phyloP scores from a whole-genome alignment of 2,329 filamentous ascomycete species.

The Pseudogymnoascus sp. region DNA sequence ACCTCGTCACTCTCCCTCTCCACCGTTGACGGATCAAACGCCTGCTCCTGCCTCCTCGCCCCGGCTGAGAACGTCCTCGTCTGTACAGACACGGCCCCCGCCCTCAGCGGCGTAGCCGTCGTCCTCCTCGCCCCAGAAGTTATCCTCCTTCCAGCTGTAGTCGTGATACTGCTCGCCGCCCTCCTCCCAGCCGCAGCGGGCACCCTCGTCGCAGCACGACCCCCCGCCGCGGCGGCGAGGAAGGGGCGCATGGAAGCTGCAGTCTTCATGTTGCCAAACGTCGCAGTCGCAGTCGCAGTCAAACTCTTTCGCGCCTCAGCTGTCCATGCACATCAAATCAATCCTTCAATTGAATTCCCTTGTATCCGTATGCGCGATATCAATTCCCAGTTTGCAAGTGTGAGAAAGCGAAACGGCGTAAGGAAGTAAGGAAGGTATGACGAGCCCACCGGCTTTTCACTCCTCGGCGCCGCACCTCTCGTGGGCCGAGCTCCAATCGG shows the following conservation, averaged over 20 bases:
- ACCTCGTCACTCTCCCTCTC: constrained; percentile 91
- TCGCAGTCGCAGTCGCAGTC: background rate
- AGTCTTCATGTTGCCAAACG: background rate
- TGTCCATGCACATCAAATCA: background rate
- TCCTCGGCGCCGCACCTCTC: background rate
- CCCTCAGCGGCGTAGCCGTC: background rate
- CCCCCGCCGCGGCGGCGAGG: background rate
- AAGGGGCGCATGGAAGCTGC: background rate
- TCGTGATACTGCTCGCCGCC: background rate
- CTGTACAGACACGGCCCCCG: background rate
- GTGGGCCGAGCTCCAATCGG: constrained; percentile 6
- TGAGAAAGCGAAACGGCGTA: too few species aligned
- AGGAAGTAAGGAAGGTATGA: background rate
- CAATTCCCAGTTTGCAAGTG: too few species aligned
- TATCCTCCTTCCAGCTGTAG: background rate
- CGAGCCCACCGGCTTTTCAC: background rate
- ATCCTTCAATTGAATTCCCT: too few species aligned
- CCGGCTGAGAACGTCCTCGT: background rate
- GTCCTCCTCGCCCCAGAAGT: background rate
- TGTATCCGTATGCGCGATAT: too few species aligned
- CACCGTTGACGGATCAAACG: constrained; percentile 58
- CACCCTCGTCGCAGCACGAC: background rate
- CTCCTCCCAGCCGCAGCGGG: background rate
- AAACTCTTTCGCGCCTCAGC: background rate
- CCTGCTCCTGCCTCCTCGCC: constrained; percentile 32